A percentile compares a stretch with the other conserved stretches of the same genome.
Conservation (phyloP, 306 rosid species). For the Quercus bicolor region DNA sequence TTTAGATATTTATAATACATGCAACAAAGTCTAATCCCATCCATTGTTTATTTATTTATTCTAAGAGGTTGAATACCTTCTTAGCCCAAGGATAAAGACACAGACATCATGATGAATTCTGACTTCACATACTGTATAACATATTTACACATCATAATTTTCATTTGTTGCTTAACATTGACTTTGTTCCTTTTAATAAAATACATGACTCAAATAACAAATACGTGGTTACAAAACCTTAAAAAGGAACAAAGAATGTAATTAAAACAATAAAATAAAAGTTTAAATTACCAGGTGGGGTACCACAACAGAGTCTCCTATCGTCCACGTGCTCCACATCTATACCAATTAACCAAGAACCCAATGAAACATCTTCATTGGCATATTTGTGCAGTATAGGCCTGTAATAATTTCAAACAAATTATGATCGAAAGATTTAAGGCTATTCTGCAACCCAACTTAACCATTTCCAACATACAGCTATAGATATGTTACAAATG, state of each 20-base stretch:
- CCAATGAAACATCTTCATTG: slow-evolving; percentile 89
- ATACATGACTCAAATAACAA: neutral
- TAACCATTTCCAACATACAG: neutral
- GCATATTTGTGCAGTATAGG: slow-evolving; percentile 81
- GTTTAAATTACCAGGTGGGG: slow-evolving; percentile 61
- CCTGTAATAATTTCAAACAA: slow-evolving; percentile 37
- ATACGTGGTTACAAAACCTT: neutral
- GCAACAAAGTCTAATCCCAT: neutral
- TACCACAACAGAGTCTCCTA: slow-evolving; percentile 80
- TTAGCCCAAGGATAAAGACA: neutral
- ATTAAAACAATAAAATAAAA: slow-evolving; percentile 8
- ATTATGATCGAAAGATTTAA: slow-evolving; percentile 3
- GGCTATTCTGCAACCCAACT: slow-evolving; percentile 1
- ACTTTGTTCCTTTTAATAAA: neutral
- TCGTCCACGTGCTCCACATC: slow-evolving; percentile 83
- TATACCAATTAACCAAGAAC: slow-evolving; percentile 92
- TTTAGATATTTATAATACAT: neutral
- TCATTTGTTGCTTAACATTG: neutral
- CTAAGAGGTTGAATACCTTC: neutral
- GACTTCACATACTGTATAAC: neutral
- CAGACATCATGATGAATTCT: neutral
- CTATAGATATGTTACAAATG: neutral
- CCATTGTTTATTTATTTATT: neutral
- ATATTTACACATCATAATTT: neutral
- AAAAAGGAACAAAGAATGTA: neutral